A percentile compares a stretch with the other conserved stretches of the same genome.
Evolutionary conservation across 352 stramenopile species (phyloP).

Genomic region (Saprolegnia parasitica): DNA sequence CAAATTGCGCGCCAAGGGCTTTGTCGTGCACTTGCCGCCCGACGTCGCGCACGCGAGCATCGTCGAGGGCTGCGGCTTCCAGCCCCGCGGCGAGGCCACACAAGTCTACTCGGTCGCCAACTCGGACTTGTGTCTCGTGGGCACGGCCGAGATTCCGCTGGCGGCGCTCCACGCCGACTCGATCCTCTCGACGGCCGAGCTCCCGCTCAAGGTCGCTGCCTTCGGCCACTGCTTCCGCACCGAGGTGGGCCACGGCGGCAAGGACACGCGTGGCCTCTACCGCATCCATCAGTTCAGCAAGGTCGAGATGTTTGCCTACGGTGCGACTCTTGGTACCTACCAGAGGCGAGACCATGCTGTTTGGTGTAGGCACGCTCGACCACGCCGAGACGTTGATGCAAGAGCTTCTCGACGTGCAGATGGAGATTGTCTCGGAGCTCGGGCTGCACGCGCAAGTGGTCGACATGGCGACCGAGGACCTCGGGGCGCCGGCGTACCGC

Average conservation of each 20-base stretch:
- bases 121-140: slow-evolving; percentile 77
- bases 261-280: slow-evolving; percentile 73
- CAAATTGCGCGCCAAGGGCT: slow-evolving; percentile 62
- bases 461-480: slow-evolving; percentile 79
- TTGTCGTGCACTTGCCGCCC: slow-evolving; percentile 68
- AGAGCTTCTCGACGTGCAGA: slow-evolving; percentile 77
- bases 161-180: slow-evolving; percentile 69
- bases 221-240: slow-evolving; percentile 87
- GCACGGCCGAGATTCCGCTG: slow-evolving; percentile 85
- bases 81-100: slow-evolving; percentile 77
- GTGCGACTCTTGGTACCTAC: neutral
- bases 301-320: slow-evolving; percentile 87
- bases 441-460: slow-evolving; percentile 75
- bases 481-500: slow-evolving; percentile 73
- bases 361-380: slow-evolving; percentile 41
- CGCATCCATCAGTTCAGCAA: slow-evolving; percentile 89
- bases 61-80: slow-evolving; percentile 80
- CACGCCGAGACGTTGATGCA: slow-evolving; percentile 69
- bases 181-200: slow-evolving; percentile 46
- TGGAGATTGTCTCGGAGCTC: slow-evolving; percentile 66
- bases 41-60: slow-evolving; percentile 81
- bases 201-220: slow-evolving; percentile 73
- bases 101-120: slow-evolving; percentile 85
- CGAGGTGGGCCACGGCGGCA: slow-evolving; percentile 75
- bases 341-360: neutral